Conservation (phyloP, 345 rosid genomes). For the Hevea brasiliensis region DNA sequence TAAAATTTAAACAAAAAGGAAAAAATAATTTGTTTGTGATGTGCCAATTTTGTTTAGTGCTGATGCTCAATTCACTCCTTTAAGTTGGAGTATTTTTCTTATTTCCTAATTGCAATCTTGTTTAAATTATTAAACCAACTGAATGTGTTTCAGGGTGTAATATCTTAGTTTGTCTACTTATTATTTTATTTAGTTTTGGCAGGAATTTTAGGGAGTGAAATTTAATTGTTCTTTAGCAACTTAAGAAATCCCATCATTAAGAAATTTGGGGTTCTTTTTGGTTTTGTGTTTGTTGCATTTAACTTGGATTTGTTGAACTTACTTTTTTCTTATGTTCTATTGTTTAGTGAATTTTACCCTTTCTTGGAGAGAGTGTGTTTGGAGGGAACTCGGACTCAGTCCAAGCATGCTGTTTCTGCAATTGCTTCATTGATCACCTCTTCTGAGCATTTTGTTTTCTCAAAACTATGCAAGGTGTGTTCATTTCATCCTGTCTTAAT, state of each 20-base stretch:
- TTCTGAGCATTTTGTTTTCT: constrained; percentile 36
- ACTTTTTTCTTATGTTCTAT: background rate
- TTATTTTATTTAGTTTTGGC: background rate
- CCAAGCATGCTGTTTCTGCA: constrained; percentile 83
- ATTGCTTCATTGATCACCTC: constrained; percentile 61
- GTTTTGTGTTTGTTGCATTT: background rate
- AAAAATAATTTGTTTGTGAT: background rate
- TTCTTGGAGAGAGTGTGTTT: constrained; percentile 61
- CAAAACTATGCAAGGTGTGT: constrained; percentile 71
- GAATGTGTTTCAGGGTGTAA: background rate
- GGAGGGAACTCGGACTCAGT: constrained; percentile 77
- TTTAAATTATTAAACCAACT: background rate
- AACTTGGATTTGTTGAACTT: background rate
- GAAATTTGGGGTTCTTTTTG: background rate
- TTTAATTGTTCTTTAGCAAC: background rate
- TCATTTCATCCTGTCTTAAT: constrained; percentile 6
- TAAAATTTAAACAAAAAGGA: background rate
- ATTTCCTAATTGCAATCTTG: background rate
- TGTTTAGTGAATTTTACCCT: constrained; percentile 61
- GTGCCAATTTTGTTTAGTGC: background rate
- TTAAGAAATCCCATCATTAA: background rate
- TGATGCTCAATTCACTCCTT: background rate
- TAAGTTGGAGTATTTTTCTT: background rate
- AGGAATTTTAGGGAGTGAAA: background rate
- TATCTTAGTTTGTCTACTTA: background rate